Conservation (phyloP, 768 basidiomycete genomes). For the Phlegmacium glaucopus region DNA sequence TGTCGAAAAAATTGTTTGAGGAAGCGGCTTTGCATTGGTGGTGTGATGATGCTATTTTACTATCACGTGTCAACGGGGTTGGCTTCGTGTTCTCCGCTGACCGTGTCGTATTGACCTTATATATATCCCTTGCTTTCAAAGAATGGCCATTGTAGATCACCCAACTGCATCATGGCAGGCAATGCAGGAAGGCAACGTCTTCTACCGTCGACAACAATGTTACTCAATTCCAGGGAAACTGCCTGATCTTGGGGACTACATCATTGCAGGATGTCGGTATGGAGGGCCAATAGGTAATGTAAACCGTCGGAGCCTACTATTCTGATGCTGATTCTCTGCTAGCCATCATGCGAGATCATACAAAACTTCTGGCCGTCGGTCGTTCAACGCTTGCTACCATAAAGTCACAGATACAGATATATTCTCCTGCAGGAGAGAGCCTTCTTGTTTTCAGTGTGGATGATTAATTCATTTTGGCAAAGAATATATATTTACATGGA, state of each 20-base stretch:
- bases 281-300: constrained; percentile 83
- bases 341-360: constrained; percentile 88
- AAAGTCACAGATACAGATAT: constrained; percentile 84
- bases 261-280: constrained; percentile 77
- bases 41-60: no score
- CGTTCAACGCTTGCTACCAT: constrained; percentile 52
- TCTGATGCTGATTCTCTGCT: constrained; percentile 2
- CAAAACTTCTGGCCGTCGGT: constrained; percentile 74
- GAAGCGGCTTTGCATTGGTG: no score
- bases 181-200: constrained; percentile 82
- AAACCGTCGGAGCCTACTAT: neutral
- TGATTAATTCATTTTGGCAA: constrained; percentile 22
- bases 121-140: neutral
- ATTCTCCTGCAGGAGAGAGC: constrained; percentile 79
- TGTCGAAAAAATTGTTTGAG: no score
- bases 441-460: constrained; percentile 70
- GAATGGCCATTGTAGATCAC: constrained; percentile 50
- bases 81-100: no score
- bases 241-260: constrained; percentile 74
- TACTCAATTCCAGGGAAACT: constrained; percentile 82
- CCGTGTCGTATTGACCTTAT: no score
- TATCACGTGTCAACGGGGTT: no score
- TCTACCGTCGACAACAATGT: constrained; percentile 82
- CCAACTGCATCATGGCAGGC: constrained; percentile 88
- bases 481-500: constrained; percentile 11